Percentiles rank a stretch among this genome's conserved stretches.
Conservation (phyloP, 2,329 filamentous ascomycete genomes). For the Penicillium glabrum region DNA sequence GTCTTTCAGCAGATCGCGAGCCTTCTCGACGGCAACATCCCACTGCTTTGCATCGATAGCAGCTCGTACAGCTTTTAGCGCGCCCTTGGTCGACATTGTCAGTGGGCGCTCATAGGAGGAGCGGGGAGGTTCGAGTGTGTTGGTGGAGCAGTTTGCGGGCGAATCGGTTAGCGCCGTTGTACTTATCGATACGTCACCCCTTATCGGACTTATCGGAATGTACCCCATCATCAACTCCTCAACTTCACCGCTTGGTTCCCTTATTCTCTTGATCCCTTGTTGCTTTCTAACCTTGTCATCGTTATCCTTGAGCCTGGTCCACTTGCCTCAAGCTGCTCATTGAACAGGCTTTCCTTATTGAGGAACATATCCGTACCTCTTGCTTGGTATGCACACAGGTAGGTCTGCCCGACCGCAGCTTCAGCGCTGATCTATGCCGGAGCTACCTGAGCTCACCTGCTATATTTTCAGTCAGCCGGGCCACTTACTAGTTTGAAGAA, state of each 20-base stretch:
- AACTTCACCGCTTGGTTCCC: not conserved
- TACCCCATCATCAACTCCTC: conserved; percentile 1
- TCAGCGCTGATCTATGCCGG: not conserved
- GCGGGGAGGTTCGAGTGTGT: conserved; percentile 17
- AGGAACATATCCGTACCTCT: not conserved
- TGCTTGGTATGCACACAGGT: not conserved
- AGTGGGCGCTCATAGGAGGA: conserved; percentile 12
- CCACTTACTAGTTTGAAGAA: not conserved
- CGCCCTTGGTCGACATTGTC: conserved; percentile 60
- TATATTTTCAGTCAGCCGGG: not conserved
- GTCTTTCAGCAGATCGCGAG: conserved; percentile 66
- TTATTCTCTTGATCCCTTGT: not conserved
- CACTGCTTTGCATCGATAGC: conserved; percentile 77
- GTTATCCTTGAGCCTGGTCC: not conserved
- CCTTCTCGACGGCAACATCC: conserved; percentile 70
- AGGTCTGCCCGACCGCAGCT: not conserved
- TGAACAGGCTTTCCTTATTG: not conserved
- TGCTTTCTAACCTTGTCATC: not conserved
- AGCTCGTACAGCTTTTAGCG: conserved; percentile 77
- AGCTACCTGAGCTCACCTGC: not conserved
- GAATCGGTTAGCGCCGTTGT: not conserved
- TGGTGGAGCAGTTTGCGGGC: not conserved
- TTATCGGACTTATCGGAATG: conserved; percentile 13
- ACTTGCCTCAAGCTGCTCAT: not conserved
- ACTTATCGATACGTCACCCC: conserved; percentile 28